A percentile compares a stretch with the other conserved stretches of the same genome.
These are phyloP conservation scores for Lasiosphaeriaceae sp. DNA, from an alignment of 495 filamentous ascomycete species.

Conservation along the genomic window DNA sequence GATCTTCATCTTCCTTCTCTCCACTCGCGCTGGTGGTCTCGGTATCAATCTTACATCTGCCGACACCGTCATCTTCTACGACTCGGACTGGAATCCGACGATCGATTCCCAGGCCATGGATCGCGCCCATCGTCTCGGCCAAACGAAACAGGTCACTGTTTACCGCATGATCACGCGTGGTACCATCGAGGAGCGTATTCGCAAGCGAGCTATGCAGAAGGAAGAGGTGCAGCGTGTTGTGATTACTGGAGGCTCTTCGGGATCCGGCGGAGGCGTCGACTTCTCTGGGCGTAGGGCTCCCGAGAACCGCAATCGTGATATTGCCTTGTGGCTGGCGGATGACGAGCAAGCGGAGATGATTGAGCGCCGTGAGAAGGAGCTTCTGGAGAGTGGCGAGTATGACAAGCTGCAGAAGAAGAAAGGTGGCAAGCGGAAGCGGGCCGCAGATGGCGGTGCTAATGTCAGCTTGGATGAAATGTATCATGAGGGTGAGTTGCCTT, in stretches of 20 bases:
- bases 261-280: slow-evolving; percentile 63
- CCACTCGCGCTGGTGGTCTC: slow-evolving; percentile 92
- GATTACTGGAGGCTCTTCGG: slow-evolving; percentile 74
- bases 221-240: slow-evolving; percentile 99
- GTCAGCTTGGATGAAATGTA: slow-evolving; percentile 95
- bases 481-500: slow-evolving; percentile 75
- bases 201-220: slow-evolving; percentile 95
- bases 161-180: slow-evolving; percentile 96
- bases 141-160: slow-evolving; percentile 93
- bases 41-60: slow-evolving; percentile 96
- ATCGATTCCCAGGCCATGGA: slow-evolving; percentile 99
- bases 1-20: slow-evolving; percentile 94
- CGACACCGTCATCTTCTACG: slow-evolving; percentile 97
- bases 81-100: slow-evolving; percentile 98
- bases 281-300: slow-evolving; percentile 81
- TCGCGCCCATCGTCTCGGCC: slow-evolving; percentile 93
- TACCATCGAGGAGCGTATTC: slow-evolving; percentile 97
- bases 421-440: slow-evolving; percentile 43
- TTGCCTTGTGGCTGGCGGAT: slow-evolving; percentile 94
- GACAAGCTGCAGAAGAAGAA: slow-evolving; percentile 69
- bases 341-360: slow-evolving; percentile 91
- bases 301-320: slow-evolving; percentile 91
- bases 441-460: slow-evolving; percentile 35
- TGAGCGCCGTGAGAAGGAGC: slow-evolving; percentile 82
- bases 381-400: slow-evolving; percentile 57